Evolutionary conservation across 805 yeast species (phyloP), one percentile per base, ranked within the genome.

Genomic region (Wickerhamomyces canadensis): DNA sequence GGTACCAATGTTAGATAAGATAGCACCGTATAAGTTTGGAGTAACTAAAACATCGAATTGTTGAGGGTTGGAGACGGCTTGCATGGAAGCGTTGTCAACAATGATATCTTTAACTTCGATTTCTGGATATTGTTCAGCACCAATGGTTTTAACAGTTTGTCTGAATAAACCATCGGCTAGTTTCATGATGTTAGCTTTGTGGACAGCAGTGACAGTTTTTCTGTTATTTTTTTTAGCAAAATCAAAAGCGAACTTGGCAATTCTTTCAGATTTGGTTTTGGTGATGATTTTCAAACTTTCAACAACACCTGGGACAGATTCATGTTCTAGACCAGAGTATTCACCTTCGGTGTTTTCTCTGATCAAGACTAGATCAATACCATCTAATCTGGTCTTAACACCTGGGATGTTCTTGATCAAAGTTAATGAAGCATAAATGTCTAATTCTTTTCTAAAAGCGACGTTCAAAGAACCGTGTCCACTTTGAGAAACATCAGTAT

Each of bases 301-400:
- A 50, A 93, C 98, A 49, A 91, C 96, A 67, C 96, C 98, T 49
- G 95, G 95, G 55, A 86, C 93, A 33, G 96, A 85, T 66, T 84
- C 93, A 70, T 93, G 98, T 75, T 91, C 98, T 57, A 93, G 75
- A 57, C 98, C 98, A 36, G 98, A 91, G 74, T 87, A 91, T 70
- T 91, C 98, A 70, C 96, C 97, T 72, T 91, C 98, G 52, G 97
- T 91, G 76, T 93, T 93, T 70, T 93, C 98, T 76, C 98, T 87
- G 61, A 93, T 94, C 49, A 93, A 74, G 28, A 89, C 96, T 60
- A 91, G 76, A 69, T 89, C 96, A 49, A 91, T 85, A 51, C 84
- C 88, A 45, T 82, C 75, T 60, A 88, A 76, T 65, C 89, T 86
- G 43, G 95, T 81, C 65, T 86, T 76, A 48, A 89, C 95, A 64